phyloP scores from a whole-genome alignment of 768 basidiomycete species.

The Royoungia palumana region DNA sequence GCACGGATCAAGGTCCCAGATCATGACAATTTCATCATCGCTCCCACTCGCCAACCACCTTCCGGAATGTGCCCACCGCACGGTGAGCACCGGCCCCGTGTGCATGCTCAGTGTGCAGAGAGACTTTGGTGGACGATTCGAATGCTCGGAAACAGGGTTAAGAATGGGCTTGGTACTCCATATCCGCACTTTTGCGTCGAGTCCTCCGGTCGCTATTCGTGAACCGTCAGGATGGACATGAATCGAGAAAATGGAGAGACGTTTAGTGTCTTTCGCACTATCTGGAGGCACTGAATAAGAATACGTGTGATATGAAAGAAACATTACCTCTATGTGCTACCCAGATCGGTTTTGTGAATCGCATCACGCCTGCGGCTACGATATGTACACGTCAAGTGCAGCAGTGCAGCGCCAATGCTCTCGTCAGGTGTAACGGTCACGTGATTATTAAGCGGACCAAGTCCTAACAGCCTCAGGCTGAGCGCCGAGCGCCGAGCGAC shows the following conservation, averaged over 20 bases:
- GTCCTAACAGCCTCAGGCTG: no score
- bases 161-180: conserved; percentile 97
- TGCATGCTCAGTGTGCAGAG: conserved; percentile 92
- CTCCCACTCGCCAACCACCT: conserved; percentile 94
- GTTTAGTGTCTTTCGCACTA: conserved; percentile 52
- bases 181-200: conserved; percentile 94
- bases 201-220: conserved; percentile 93
- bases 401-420: no score
- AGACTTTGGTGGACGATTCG: conserved; percentile 76
- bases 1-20: conserved; percentile 97
- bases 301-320: neutral
- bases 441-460: no score
- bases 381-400: no score
- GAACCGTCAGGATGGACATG: conserved; percentile 96
- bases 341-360: conserved; percentile 89
- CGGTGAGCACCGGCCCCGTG: conserved; percentile 86
- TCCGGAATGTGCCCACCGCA: conserved; percentile 93
- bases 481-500: no score
- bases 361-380: conserved; percentile 43
- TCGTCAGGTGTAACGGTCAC: no score
- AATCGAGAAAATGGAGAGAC: conserved; percentile 85
- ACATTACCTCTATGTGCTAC: conserved; percentile 67
- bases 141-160: conserved; percentile 61
- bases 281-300: conserved; percentile 26
- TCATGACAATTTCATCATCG: conserved; percentile 93